phyloP scores from a whole-genome alignment of 2,329 filamentous ascomycete species.

The Xylariaceae sp. region DNA sequence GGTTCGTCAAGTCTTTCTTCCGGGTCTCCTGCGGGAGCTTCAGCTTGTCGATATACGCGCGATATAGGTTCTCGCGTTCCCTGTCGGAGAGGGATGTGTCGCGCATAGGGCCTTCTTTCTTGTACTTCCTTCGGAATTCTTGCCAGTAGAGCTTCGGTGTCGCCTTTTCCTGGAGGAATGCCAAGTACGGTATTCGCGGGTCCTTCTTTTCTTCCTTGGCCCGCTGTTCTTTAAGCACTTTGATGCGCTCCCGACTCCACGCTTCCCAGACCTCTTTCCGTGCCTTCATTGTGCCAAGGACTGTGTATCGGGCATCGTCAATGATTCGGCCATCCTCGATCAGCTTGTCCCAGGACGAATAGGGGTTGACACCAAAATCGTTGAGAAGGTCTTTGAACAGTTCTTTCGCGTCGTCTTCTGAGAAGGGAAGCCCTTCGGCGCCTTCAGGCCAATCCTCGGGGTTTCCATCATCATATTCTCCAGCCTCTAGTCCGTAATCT shows the following conservation, averaged over 20 bases:
- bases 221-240: constrained; percentile 63
- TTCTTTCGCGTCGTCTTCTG: constrained; percentile 67
- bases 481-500: constrained; percentile 73
- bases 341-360: constrained; percentile 84
- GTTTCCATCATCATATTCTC: constrained; percentile 65
- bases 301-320: constrained; percentile 81
- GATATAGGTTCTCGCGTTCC: constrained; percentile 73
- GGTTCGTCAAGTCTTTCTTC: constrained; percentile 61
- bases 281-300: constrained; percentile 72
- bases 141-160: constrained; percentile 95
- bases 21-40: constrained; percentile 60
- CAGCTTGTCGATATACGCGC: constrained; percentile 64
- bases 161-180: constrained; percentile 73
- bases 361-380: constrained; percentile 78
- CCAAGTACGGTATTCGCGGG: constrained; percentile 75
- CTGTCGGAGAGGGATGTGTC: constrained; percentile 66
- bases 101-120: constrained; percentile 75
- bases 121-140: constrained; percentile 89
- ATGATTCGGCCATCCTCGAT: constrained; percentile 77
- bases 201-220: constrained; percentile 75
- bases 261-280: constrained; percentile 77
- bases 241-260: constrained; percentile 76
- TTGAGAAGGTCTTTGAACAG: constrained; percentile 83
- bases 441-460: constrained; percentile 63
- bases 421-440: constrained; percentile 63